Conservation (phyloP, 2,329 filamentous ascomycete genomes). For the Paraconiothyrium brasiliense region DNA sequence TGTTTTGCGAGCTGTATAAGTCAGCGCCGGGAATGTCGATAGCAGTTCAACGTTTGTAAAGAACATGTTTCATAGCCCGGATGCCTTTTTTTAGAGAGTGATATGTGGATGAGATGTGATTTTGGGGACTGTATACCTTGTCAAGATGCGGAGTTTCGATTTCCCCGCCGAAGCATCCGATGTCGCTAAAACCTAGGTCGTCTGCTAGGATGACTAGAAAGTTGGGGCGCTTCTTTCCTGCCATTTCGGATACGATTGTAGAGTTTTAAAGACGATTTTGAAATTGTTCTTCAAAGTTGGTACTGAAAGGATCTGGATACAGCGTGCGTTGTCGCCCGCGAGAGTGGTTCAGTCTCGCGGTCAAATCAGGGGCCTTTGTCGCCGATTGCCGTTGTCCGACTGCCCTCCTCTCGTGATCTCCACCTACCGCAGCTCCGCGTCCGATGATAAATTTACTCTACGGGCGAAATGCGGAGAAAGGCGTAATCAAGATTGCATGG, state of each 20-base stretch:
- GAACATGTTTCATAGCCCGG: no score
- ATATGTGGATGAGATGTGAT: not conserved
- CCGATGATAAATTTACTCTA: not conserved
- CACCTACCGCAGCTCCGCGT: not conserved
- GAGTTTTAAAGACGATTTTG: not conserved
- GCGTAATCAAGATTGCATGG: not conserved
- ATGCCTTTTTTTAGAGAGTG: not conserved
- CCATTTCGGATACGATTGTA: not conserved
- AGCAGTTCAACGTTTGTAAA: not conserved
- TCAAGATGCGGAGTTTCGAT: constrained; percentile 69
- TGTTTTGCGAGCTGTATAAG: constrained; percentile 42
- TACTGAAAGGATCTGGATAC: not conserved
- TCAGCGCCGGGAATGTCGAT: not conserved
- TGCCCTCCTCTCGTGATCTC: not conserved
- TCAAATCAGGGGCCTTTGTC: not conserved
- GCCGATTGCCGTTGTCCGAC: not conserved
- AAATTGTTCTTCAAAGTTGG: not conserved
- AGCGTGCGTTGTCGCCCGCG: not conserved
- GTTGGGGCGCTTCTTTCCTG: constrained; percentile 58
- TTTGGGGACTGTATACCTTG: constrained; percentile 45
- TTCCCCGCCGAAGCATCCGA: constrained; percentile 68
- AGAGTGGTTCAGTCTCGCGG: not conserved
- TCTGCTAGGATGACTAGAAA: constrained; percentile 69
- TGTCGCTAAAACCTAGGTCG: constrained; percentile 69
- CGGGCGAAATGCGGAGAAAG: not conserved